A percentile compares a stretch with the other conserved stretches of the same genome.
phyloP scores from a whole-genome alignment of 129 eudicot genomes.

The Centaurea solstitialis region DNA sequence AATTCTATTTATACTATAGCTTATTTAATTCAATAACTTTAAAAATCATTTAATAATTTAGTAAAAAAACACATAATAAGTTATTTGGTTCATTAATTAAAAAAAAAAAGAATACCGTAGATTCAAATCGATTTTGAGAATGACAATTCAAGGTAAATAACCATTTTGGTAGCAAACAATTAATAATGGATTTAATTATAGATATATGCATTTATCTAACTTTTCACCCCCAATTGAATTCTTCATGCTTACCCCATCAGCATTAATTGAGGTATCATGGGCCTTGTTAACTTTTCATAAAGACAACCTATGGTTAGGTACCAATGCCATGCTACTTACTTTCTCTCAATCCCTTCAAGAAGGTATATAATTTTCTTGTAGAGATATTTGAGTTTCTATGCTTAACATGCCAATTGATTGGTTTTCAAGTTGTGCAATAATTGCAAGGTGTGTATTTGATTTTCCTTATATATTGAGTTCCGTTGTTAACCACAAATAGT shows the following conservation, averaged over 20 bases:
- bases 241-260: neutral
- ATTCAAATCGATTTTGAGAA: neutral
- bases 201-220: neutral
- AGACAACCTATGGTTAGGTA: neutral
- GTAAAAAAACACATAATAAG: neutral
- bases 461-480: too few species aligned
- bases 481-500: too few species aligned
- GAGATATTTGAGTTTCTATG: neutral
- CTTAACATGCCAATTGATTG: neutral
- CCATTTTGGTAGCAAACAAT: neutral
- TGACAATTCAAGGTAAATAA: neutral
- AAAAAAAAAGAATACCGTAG: neutral
- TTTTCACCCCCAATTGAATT: neutral
- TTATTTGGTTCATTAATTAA: neutral
- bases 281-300: neutral
- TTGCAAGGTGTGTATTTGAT: too few species aligned
- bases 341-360: too few species aligned
- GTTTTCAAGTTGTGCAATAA: too few species aligned
- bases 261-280: neutral
- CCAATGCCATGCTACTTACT: neutral
- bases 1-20: too few species aligned
- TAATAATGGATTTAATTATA: neutral
- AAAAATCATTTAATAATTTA: neutral
- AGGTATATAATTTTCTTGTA: neutral
- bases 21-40: neutral